Evolutionary conservation across 2,329 filamentous ascomycete genomes (phyloP).

Genomic region (Cercospora sojina): DNA sequence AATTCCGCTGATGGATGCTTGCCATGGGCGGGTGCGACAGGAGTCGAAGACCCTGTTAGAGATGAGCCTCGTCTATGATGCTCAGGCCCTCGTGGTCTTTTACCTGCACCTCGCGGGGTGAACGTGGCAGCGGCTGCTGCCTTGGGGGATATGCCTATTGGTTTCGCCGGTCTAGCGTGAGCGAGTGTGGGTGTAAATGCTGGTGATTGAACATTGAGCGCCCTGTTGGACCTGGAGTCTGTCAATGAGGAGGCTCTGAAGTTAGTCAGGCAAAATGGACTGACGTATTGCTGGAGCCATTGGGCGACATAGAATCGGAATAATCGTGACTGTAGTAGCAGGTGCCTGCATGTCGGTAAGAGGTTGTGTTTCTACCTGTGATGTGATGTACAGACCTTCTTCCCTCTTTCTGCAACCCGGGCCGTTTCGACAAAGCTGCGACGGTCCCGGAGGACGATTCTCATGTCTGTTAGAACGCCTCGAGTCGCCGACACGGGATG

Average conservation of each 20-base stretch:
- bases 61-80: conserved; percentile 13
- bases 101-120: conserved; percentile 61
- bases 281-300: conserved; percentile 32
- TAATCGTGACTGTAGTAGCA: conserved; percentile 39
- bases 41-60: conserved; percentile 43
- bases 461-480: conserved; percentile 33
- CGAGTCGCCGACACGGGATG: conserved; percentile 34
- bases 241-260: not conserved
- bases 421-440: conserved; percentile 36
- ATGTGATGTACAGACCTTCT: conserved; percentile 29
- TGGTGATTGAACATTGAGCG: conserved; percentile 91
- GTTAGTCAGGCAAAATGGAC: conserved; percentile 9
- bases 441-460: conserved; percentile 33
- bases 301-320: conserved; percentile 29
- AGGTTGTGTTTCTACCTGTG: not conserved
- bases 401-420: conserved; percentile 38
- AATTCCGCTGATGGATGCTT: conserved; percentile 51
- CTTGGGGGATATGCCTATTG: conserved; percentile 80
- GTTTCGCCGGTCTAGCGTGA: conserved; percentile 57
- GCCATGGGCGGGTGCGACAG: conserved; percentile 41
- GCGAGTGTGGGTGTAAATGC: conserved; percentile 64
- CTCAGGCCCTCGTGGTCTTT: conserved; percentile 8
- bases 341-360: conserved; percentile 31
- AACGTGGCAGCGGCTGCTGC: conserved; percentile 86
- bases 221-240: conserved; percentile 57